Percentiles rank a stretch among this genome's conserved stretches.
Conservation (phyloP, 305 asterid genomes). For the Fraxinus paxiana region DNA sequence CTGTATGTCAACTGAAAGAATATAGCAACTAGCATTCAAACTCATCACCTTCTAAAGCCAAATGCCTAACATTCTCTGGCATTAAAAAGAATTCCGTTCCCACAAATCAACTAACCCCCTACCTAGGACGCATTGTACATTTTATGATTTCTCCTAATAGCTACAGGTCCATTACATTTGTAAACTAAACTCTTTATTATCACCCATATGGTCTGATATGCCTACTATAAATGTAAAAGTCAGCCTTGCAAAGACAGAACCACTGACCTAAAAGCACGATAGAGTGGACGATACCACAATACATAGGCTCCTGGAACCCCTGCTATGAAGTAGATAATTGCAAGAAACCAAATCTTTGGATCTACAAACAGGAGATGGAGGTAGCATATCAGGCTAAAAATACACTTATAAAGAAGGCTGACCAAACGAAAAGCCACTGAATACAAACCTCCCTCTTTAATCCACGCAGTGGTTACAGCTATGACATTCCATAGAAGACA, state of each 20-base stretch:
- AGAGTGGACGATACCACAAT: too few species aligned
- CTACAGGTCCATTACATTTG: background rate
- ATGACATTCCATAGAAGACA: conserved; percentile 82
- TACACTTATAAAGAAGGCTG: background rate
- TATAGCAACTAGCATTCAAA: conserved; percentile 7
- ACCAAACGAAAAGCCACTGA: background rate
- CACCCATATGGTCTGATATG: background rate
- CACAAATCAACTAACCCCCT: background rate
- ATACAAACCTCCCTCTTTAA: conserved; percentile 75
- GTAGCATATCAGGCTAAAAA: conserved; percentile 21
- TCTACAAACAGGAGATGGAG: conserved; percentile 26
- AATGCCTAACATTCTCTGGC: background rate
- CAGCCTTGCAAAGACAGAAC: background rate
- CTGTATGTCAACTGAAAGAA: conserved; percentile 5
- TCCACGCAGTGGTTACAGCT: conserved; percentile 96
- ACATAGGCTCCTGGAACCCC: too few species aligned
- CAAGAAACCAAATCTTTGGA: background rate
- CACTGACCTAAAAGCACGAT: too few species aligned
- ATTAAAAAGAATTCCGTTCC: background rate
- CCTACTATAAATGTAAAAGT: background rate
- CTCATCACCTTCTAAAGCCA: background rate
- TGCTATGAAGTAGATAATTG: too few species aligned
- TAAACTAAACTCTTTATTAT: background rate
- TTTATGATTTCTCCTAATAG: conserved; percentile 1
- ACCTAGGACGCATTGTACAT: background rate